These are phyloP conservation scores for Neurospora sp. DNA, from an alignment of 495 filamentous ascomycete genomes.

Conservation along the genomic window DNA sequence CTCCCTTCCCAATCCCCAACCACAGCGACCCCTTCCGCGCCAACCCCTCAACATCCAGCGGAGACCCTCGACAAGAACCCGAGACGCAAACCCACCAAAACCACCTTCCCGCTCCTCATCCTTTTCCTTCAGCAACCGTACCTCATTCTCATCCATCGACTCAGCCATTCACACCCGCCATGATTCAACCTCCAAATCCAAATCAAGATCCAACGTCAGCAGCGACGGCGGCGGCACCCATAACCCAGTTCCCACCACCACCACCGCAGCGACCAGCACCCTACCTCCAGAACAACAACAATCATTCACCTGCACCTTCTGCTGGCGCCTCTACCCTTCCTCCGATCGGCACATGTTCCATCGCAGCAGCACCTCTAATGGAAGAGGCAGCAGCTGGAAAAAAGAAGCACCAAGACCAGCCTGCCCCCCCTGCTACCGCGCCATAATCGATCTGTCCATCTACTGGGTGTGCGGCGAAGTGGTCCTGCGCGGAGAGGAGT, in stretches of 20 bases:
- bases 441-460: slow-evolving; percentile 31
- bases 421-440: slow-evolving; percentile 29
- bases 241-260: background rate
- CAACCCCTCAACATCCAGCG: background rate
- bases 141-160: background rate
- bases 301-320: slow-evolving; percentile 40
- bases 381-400: background rate
- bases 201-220: background rate
- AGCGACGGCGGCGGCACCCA: background rate
- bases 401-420: slow-evolving; percentile 22
- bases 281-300: background rate
- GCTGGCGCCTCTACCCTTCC: slow-evolving; percentile 23
- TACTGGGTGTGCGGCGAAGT: slow-evolving; percentile 42
- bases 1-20: background rate
- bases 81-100: background rate
- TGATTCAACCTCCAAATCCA: background rate
- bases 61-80: background rate
- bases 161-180: background rate
- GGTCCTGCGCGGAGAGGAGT: slow-evolving; percentile 32
- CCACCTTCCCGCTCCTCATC: background rate
- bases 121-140: background rate
- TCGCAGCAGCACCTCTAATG: background rate
- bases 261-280: background rate
- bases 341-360: slow-evolving; percentile 19
- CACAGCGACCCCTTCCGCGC: background rate